Evolutionary conservation across 208 protist species (phyloP).

Genomic region (Leishmania arabica): DNA sequence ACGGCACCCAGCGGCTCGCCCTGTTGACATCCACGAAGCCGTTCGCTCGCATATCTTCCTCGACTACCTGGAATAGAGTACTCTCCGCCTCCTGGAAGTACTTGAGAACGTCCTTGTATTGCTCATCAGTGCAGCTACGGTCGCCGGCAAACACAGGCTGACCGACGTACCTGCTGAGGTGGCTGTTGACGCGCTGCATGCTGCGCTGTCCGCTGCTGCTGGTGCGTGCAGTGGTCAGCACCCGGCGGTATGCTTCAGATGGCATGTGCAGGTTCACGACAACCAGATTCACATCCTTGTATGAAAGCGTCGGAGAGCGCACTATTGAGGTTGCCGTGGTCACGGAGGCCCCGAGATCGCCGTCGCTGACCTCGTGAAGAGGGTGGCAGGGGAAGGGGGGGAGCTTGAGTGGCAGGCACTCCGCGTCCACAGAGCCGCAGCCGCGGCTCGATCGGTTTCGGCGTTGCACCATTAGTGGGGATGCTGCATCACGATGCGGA

Average conservation of each 20-base stretch:
- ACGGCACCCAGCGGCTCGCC: slow-evolving; percentile 30
- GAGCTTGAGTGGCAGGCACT: slow-evolving; percentile 12
- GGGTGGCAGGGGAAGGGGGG: neutral
- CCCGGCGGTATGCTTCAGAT: slow-evolving; percentile 35
- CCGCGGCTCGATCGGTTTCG: neutral
- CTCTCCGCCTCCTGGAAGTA: slow-evolving; percentile 51
- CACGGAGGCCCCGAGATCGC: neutral
- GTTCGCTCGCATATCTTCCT: slow-evolving; percentile 43
- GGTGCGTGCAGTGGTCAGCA: slow-evolving; percentile 35
- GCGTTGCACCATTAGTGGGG: neutral
- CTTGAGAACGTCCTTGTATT: slow-evolving; percentile 56
- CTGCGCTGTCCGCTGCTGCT: slow-evolving; percentile 23
- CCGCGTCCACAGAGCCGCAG: neutral
- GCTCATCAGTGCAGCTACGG: slow-evolving; percentile 65
- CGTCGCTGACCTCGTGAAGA: neutral
- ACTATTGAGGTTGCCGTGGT: neutral
- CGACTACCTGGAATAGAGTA: slow-evolving; percentile 36
- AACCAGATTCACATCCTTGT: slow-evolving; percentile 46
- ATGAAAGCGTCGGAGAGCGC: neutral
- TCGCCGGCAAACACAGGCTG: slow-evolving; percentile 74
- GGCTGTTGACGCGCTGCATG: slow-evolving; percentile 12
- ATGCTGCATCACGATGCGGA: neutral
- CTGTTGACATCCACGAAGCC: slow-evolving; percentile 40
- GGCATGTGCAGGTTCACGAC: slow-evolving; percentile 73
- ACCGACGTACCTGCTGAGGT: slow-evolving; percentile 25